Evolutionary conservation across 495 filamentous ascomycete species (phyloP), one percentile per base, ranked within the genome.

Genomic region (Parathielavia appendiculata): DNA sequence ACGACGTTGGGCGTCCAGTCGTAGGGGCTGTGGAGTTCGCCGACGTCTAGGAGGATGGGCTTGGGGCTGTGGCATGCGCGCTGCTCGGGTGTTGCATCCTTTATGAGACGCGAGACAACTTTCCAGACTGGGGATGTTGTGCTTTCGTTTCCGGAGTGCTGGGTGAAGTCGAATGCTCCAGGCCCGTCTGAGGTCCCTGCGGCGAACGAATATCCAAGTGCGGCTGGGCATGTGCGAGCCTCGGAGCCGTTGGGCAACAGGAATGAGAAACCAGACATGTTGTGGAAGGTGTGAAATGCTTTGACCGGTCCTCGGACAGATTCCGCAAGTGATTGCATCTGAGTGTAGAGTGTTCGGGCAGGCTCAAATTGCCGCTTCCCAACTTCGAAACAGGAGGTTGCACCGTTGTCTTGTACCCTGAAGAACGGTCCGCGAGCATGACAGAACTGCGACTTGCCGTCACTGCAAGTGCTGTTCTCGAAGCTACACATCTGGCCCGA

Each of bases 181-280:
- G 92, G 92, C 10, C 93, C 90, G 68, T 98, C 93, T 1, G 90
- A 91, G 1, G 93, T 98, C 8, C 93, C 93, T 11, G 89, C 93
- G 14, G 93, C 93, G 71, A 98, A 98, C 3, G 88, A 91, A 60
- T 92, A 95, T 20, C 93, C 93, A 39, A 98, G 71, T 0, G 92
- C 93, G n/a, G 93, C 93, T 11, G 91, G 85, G 63, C 93, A 97
- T 11, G 92, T 96, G 20, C 68, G 77, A 16, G 86, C 81, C 20
- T 71, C 77, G 11, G 84, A 86, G 44, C 88, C 87, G 65, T 96
- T 95, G 0, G 88, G 79, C 8, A 92, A 82, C 13, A 73, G 68
- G 62, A 97, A 96, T 12, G 72, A 81, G 64, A 85, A 92, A 54
- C 79, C 81, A 9, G 87, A 83, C 75, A 95, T 85, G 63, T 92